Percentiles rank a stretch among this genome's conserved stretches.
Evolutionary conservation across 306 rosid species (phyloP).

Genomic region (Fagus sylvatica): DNA sequence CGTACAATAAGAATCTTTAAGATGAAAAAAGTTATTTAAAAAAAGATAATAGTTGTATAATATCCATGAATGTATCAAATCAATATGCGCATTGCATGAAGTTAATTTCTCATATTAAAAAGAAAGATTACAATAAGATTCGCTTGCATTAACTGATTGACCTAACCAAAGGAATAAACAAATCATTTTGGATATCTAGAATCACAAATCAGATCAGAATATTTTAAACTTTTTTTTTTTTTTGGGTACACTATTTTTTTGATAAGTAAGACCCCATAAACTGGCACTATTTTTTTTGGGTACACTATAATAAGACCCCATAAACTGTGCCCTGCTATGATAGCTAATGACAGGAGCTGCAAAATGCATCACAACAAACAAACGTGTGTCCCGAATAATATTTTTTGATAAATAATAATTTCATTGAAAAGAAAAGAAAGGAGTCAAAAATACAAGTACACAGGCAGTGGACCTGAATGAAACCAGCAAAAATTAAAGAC

Average conservation of each 20-base stretch:
- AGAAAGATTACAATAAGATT: too few species aligned
- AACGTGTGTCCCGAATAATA: background rate
- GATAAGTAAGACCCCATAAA: background rate
- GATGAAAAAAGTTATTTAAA: background rate
- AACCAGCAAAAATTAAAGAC: too few species aligned
- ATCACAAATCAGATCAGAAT: too few species aligned
- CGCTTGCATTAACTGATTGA: too few species aligned
- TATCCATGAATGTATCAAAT: slow-evolving; percentile 6
- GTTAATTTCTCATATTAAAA: background rate
- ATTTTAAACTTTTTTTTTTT: too few species aligned
- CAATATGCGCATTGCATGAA: slow-evolving; percentile 11
- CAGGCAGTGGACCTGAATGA: too few species aligned
- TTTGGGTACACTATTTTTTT: too few species aligned
- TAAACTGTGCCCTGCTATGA: background rate
- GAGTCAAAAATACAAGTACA: too few species aligned
- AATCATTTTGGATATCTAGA: too few species aligned
- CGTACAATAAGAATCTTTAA: background rate
- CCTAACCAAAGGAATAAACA: too few species aligned
- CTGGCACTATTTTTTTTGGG: background rate
- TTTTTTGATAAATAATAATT: too few species aligned
- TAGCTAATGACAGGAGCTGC: background rate
- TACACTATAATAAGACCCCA: background rate
- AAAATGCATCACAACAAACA: background rate
- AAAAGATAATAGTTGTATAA: slow-evolving; percentile 10
- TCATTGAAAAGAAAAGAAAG: too few species aligned